phyloP scores from a whole-genome alignment of 1,284 basidiomycete species.

The Hemileia vastatrix region DNA sequence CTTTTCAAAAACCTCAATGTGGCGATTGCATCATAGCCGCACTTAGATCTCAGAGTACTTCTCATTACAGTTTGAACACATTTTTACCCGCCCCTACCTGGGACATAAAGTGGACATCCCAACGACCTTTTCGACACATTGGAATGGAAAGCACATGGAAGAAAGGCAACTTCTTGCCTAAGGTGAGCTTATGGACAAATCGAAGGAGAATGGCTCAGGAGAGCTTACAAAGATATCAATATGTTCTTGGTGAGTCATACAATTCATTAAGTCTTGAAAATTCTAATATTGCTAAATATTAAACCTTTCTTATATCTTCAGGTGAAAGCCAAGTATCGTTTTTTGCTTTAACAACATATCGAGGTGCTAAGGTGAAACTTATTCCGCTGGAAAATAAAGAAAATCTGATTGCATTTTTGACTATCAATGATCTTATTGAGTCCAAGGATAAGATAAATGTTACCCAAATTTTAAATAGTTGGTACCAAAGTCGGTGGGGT shows the following conservation, averaged over 20 bases:
- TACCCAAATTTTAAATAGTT: not conserved
- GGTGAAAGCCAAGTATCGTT: not conserved
- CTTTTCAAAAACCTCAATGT: not conserved
- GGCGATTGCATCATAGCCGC: slow-evolving; percentile 14
- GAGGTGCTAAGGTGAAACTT: not conserved
- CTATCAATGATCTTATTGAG: not conserved
- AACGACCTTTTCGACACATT: not conserved
- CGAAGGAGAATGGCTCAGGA: slow-evolving; percentile 1
- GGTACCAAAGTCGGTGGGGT: too few species aligned
- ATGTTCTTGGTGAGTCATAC: slow-evolving; percentile 11
- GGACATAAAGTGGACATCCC: not conserved
- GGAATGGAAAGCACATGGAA: not conserved
- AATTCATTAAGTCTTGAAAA: too few species aligned
- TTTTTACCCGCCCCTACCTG: not conserved
- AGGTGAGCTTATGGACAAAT: not conserved
- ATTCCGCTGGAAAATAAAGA: not conserved
- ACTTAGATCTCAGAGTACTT: not conserved
- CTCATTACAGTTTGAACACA: not conserved
- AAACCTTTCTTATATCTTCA: not conserved
- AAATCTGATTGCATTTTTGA: not conserved
- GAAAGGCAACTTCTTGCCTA: not conserved
- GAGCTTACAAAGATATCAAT: slow-evolving; percentile 18
- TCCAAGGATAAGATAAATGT: not conserved
- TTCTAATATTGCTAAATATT: too few species aligned
- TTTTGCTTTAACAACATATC: not conserved